A percentile compares a stretch with the other conserved stretches of the same genome.
These are phyloP conservation scores for Boletus fagicola DNA, from an alignment of 768 basidiomycete species.

Conservation along the genomic window DNA sequence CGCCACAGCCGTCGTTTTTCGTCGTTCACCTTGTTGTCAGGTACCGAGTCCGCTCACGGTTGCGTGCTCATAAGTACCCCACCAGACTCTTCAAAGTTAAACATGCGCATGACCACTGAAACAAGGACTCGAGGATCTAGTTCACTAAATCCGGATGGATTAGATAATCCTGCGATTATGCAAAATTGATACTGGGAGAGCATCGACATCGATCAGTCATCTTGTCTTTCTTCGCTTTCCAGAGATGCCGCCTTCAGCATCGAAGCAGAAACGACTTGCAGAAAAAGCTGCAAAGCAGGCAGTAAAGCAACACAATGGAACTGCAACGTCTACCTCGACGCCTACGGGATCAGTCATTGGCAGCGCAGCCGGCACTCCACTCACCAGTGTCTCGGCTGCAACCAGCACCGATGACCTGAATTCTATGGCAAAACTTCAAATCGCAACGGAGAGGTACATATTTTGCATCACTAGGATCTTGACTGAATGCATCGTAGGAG, in stretches of 20 bases:
- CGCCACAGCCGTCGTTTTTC: not conserved
- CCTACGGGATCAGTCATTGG: constrained; percentile 67
- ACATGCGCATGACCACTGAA: not conserved
- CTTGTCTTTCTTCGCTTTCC: constrained; percentile 11
- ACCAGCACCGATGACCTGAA: constrained; percentile 77
- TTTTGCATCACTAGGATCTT: not conserved
- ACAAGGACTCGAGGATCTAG: not conserved
- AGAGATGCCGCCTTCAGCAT: constrained; percentile 72
- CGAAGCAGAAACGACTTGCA: constrained; percentile 91
- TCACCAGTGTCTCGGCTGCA: constrained; percentile 79
- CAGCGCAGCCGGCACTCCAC: constrained; percentile 68
- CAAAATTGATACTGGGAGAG: constrained; percentile 12
- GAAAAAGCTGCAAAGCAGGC: constrained; percentile 89
- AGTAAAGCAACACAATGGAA: constrained; percentile 48
- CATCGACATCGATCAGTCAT: constrained; percentile 28
- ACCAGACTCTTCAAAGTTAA: not conserved
- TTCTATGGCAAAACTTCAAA: constrained; percentile 83
- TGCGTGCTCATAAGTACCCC: not conserved
- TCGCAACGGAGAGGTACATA: constrained; percentile 85
- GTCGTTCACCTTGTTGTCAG: not conserved
- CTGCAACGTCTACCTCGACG: constrained; percentile 50
- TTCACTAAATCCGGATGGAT: constrained; percentile 17
- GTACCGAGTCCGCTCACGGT: not conserved
- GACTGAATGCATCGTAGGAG: constrained; percentile 50
- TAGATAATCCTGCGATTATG: constrained; percentile 28